phyloP scores from a whole-genome alignment of 2,329 filamentous ascomycete genomes.

The Nothopassalora personata region DNA sequence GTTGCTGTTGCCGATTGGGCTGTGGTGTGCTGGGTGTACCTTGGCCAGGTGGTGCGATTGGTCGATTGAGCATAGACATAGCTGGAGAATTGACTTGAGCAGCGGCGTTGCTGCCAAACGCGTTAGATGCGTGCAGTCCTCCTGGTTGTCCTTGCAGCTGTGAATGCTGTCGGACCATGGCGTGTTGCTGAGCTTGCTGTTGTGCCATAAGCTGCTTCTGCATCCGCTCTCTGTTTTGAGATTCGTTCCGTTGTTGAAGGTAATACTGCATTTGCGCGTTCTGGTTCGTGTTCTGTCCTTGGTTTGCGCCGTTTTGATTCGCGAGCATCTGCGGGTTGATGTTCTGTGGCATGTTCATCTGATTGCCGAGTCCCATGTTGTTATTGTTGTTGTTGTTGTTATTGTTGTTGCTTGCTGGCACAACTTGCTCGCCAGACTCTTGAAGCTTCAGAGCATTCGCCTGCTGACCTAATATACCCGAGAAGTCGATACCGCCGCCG shows the following conservation, averaged over 20 bases:
- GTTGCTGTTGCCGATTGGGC: constrained; percentile 27
- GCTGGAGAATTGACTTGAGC: constrained; percentile 36
- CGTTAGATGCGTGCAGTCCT: constrained; percentile 40
- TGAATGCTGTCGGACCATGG: constrained; percentile 42
- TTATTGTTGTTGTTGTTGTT: constrained; percentile 38
- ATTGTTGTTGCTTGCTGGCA: constrained; percentile 55
- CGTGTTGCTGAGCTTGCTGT: constrained; percentile 35
- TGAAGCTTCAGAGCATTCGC: constrained; percentile 57
- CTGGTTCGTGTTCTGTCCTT: constrained; percentile 8
- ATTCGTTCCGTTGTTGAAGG: constrained; percentile 31
- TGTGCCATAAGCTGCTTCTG: constrained; percentile 34
- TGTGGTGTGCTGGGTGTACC: constrained; percentile 31
- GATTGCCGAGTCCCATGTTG: constrained; percentile 28
- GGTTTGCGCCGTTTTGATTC: constrained; percentile 17
- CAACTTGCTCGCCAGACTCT: constrained; percentile 58
- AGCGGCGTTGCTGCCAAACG: constrained; percentile 30
- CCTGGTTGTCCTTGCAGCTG: constrained; percentile 45
- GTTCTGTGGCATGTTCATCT: constrained; percentile 24
- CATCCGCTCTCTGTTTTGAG: constrained; percentile 40
- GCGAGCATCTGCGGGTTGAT: constrained; percentile 36
- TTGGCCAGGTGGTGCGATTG: constrained; percentile 44
- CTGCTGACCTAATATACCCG: constrained; percentile 56
- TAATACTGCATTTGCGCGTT: constrained; percentile 38
- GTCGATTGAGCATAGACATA: constrained; percentile 47
- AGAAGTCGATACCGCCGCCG: constrained; percentile 40